Evolutionary conservation across 2,329 filamentous ascomycete species (phyloP).

Genomic region (Aspergillus spinulosporus): DNA sequence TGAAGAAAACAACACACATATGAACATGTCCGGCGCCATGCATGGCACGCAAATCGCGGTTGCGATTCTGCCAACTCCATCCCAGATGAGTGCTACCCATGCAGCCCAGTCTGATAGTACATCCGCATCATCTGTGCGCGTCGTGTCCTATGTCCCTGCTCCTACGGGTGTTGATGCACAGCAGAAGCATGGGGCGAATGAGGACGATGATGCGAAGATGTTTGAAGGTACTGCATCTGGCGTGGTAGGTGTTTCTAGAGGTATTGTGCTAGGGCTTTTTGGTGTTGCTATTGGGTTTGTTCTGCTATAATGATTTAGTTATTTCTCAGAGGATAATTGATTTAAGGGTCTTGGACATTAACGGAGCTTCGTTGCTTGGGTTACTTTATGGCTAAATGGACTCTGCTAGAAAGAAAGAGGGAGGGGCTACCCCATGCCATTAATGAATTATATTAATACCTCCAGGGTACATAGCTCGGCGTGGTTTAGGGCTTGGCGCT

Average conservation of each 20-base stretch:
- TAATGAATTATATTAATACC: neutral
- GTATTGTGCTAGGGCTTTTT: neutral
- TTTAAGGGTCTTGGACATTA: neutral
- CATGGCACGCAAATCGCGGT: neutral
- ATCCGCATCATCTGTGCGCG: neutral
- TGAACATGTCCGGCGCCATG: neutral
- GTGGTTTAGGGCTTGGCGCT: no score
- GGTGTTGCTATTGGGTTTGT: slow-evolving; percentile 2
- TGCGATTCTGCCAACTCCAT: neutral
- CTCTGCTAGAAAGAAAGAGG: no score
- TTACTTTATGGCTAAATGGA: no score
- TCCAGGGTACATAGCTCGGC: no score
- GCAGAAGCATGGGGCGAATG: neutral
- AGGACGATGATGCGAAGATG: neutral
- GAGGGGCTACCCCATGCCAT: neutral
- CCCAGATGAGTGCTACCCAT: neutral
- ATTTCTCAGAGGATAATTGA: neutral
- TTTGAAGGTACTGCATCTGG: slow-evolving; percentile 3
- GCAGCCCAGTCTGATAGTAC: neutral
- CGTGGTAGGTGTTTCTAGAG: neutral
- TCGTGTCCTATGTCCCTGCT: neutral
- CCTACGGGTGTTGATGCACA: slow-evolving; percentile 10
- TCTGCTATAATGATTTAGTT: neutral
- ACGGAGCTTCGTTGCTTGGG: neutral
- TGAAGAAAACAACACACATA: neutral